Evolutionary conservation across 1,284 basidiomycete species (phyloP).

Genomic region (Ceratobasidium sp.): DNA sequence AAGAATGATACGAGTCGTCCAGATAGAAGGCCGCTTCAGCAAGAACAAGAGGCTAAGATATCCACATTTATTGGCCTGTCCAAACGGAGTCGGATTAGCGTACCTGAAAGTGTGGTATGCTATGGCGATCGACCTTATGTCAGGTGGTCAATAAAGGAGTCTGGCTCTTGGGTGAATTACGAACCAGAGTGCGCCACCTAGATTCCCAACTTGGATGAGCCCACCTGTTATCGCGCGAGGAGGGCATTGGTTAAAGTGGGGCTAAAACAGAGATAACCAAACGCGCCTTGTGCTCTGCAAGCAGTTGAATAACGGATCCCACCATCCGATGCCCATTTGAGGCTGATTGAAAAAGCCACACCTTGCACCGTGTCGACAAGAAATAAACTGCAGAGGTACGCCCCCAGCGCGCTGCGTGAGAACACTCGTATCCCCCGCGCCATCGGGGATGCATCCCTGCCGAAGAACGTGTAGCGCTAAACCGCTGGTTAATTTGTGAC

Average conservation of each 20-base stretch:
- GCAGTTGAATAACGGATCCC: constrained; percentile 18
- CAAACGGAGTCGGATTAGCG: not conserved
- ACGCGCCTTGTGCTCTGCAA: constrained; percentile 27
- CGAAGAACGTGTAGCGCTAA: constrained; percentile 30
- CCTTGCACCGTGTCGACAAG: constrained; percentile 34
- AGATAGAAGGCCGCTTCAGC: constrained; percentile 29
- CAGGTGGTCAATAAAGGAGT: no score
- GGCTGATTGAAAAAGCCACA: constrained; percentile 20
- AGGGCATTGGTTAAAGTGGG: not conserved
- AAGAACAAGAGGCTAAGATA: constrained; percentile 17
- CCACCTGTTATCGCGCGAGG: not conserved
- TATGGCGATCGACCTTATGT: constrained; percentile 38
- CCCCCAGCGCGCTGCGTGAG: constrained; percentile 22
- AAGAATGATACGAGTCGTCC: not conserved
- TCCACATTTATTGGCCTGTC: not conserved
- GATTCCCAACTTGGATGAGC: constrained; percentile 25
- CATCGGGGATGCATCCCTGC: not conserved
- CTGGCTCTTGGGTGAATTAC: no score
- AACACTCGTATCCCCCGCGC: constrained; percentile 29
- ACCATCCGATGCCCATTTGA: constrained; percentile 29
- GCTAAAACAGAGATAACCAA: no score
- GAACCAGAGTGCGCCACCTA: constrained; percentile 28
- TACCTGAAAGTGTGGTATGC: constrained; percentile 11
- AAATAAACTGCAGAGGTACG: constrained; percentile 14
- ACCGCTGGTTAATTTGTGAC: not conserved